These are phyloP conservation scores for Chrysoporthe deuterocubensis DNA, from an alignment of 2,329 filamentous ascomycete genomes.

Conservation along the genomic window DNA sequence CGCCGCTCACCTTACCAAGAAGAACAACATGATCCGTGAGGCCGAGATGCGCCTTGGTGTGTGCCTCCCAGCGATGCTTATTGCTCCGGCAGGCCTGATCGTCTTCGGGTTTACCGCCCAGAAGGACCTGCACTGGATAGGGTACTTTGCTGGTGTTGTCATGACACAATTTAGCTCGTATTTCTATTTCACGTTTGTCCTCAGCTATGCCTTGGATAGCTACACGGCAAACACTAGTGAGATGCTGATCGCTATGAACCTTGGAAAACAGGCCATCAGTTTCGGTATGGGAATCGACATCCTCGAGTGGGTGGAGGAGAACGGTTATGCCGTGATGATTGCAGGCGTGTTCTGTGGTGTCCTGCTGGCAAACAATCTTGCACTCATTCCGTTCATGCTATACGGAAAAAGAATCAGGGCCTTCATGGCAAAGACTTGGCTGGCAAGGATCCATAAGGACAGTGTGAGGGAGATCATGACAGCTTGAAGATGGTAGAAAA, in stretches of 20 bases:
- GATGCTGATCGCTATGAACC: constrained; percentile 64
- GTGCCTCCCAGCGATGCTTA: constrained; percentile 43
- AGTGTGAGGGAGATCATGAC: constrained; percentile 27
- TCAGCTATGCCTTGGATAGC: constrained; percentile 64
- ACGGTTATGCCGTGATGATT: constrained; percentile 57
- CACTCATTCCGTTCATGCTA: constrained; percentile 53
- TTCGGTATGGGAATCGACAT: constrained; percentile 57
- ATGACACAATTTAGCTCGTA: constrained; percentile 54
- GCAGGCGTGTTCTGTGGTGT: constrained; percentile 53
- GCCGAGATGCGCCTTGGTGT: constrained; percentile 52
- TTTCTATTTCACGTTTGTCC: constrained; percentile 61
- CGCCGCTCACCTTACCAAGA: constrained; percentile 47
- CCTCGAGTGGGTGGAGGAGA: constrained; percentile 53
- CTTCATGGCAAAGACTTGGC: constrained; percentile 50
- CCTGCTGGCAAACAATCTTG: constrained; percentile 54
- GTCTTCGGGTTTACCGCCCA: constrained; percentile 47
- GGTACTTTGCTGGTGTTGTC: constrained; percentile 54
- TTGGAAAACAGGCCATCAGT: constrained; percentile 60
- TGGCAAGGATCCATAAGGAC: constrained; percentile 41
- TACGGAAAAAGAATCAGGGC: constrained; percentile 54
- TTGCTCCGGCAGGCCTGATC: constrained; percentile 47
- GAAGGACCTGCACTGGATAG: constrained; percentile 47
- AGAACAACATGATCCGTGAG: constrained; percentile 51
- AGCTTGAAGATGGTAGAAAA: constrained; percentile 3
- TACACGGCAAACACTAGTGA: constrained; percentile 63